These are phyloP conservation scores for Penicillium canescens DNA, from an alignment of 495 filamentous ascomycete species.

Conservation along the genomic window DNA sequence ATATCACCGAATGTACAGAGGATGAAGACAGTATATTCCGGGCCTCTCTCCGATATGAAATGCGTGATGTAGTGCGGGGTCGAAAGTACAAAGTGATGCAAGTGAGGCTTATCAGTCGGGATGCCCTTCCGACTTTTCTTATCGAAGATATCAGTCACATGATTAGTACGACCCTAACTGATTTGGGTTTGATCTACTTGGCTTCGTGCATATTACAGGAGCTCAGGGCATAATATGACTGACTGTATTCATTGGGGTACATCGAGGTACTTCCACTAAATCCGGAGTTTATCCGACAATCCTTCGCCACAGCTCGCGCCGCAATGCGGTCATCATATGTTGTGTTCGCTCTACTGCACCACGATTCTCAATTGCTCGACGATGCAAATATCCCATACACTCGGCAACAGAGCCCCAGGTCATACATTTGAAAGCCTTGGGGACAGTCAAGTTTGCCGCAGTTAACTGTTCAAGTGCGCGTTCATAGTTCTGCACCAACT, in stretches of 20 bases:
- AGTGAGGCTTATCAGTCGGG: constrained; percentile 8
- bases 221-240: constrained; percentile 2
- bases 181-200: neutral
- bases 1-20: neutral
- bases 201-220: neutral
- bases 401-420: constrained; percentile 36
- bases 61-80: constrained; percentile 10
- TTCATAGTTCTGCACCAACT: constrained; percentile 29
- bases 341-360: constrained; percentile 33
- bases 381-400: constrained; percentile 39
- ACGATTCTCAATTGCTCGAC: constrained; percentile 38
- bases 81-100: neutral
- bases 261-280: neutral
- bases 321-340: constrained; percentile 28
- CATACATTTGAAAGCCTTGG: constrained; percentile 38
- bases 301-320: constrained; percentile 39
- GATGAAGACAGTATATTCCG: constrained; percentile 5
- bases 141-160: constrained; percentile 14
- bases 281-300: constrained; percentile 24
- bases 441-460: constrained; percentile 17
- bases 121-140: constrained; percentile 19
- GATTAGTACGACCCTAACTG: constrained; percentile 6
- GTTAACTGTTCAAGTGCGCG: constrained; percentile 12
- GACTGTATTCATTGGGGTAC: neutral
- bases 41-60: constrained; percentile 17